These are phyloP conservation scores for Taiwanofungus camphoratus DNA, from an alignment of 1,284 basidiomycete species.

Conservation along the genomic window DNA sequence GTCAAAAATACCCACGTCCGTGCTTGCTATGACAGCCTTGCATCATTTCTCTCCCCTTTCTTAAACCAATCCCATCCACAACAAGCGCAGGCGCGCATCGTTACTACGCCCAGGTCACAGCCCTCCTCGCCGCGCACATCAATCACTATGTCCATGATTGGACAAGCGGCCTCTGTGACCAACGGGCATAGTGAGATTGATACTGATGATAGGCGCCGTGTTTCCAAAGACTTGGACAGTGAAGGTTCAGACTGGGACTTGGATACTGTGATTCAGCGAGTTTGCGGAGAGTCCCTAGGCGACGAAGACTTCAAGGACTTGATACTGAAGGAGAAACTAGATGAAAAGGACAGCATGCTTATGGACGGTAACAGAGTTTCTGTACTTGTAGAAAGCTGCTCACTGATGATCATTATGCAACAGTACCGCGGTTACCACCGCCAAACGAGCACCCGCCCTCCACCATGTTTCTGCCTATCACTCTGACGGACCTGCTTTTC, in stretches of 20 bases:
- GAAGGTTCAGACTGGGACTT: constrained; percentile 18
- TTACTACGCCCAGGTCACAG: constrained; percentile 25
- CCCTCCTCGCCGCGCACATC: constrained; percentile 26
- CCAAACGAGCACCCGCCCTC: constrained; percentile 39
- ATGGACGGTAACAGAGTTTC: constrained; percentile 41
- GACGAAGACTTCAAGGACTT: constrained; percentile 29
- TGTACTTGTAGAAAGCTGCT: not conserved
- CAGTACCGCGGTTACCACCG: constrained; percentile 48
- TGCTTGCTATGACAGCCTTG: constrained; percentile 23
- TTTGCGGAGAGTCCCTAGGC: constrained; percentile 10
- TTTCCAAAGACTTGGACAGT: constrained; percentile 17
- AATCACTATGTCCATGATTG: constrained; percentile 32
- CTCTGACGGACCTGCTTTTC: constrained; percentile 28
- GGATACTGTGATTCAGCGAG: constrained; percentile 8
- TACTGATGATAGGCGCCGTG: not conserved
- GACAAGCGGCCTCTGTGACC: constrained; percentile 31
- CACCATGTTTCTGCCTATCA: constrained; percentile 30
- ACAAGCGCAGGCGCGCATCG: constrained; percentile 16
- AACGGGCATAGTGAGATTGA: constrained; percentile 6
- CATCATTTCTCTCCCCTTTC: constrained; percentile 31
- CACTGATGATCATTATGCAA: not conserved
- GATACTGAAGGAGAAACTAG: constrained; percentile 49
- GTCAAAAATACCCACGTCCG: no score
- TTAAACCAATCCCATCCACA: constrained; percentile 13
- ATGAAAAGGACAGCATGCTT: constrained; percentile 42